Evolutionary conservation across 1,284 basidiomycete species (phyloP).

Genomic region (Cryptococcus sp.): DNA sequence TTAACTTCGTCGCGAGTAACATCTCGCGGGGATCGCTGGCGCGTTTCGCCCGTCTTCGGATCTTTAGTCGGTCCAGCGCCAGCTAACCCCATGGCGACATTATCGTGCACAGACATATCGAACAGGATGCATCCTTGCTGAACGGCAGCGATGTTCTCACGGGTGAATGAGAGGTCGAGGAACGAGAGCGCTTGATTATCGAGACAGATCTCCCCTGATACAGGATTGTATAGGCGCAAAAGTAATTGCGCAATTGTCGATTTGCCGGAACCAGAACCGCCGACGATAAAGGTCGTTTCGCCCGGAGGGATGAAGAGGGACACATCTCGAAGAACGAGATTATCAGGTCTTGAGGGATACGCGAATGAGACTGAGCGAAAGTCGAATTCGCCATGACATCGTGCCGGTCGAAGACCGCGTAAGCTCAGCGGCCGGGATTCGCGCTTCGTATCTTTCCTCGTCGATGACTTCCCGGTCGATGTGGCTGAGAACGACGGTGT

Average conservation of each 20-base stretch:
- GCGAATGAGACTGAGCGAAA: conserved; percentile 76
- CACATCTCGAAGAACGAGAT: conserved; percentile 55
- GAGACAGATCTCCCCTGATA: conserved; percentile 66
- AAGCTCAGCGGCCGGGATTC: conserved; percentile 16
- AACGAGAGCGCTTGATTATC: conserved; percentile 79
- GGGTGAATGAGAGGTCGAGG: conserved; percentile 74
- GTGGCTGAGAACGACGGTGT: conserved; percentile 12
- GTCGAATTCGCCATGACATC: conserved; percentile 74
- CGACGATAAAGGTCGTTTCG: conserved; percentile 91
- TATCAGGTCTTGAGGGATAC: conserved; percentile 73
- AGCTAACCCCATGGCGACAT: conserved; percentile 77
- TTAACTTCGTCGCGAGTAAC: conserved; percentile 72
- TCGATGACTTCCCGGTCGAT: background rate
- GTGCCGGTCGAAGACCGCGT: conserved; percentile 49
- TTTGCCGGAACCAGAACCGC: conserved; percentile 88
- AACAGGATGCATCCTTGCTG: conserved; percentile 76
- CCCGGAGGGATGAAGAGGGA: conserved; percentile 69
- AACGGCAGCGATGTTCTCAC: conserved; percentile 74
- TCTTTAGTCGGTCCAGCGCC: conserved; percentile 55
- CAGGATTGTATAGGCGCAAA: conserved; percentile 72
- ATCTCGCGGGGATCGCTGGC: conserved; percentile 42
- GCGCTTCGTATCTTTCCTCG: conserved; percentile 6
- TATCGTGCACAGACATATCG: conserved; percentile 82
- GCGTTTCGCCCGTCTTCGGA: conserved; percentile 38
- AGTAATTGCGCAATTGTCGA: conserved; percentile 85